Base-by-base conservation (phyloP, 805 yeast genomes). In the Scheffersomyces ergatensis region DNA sequence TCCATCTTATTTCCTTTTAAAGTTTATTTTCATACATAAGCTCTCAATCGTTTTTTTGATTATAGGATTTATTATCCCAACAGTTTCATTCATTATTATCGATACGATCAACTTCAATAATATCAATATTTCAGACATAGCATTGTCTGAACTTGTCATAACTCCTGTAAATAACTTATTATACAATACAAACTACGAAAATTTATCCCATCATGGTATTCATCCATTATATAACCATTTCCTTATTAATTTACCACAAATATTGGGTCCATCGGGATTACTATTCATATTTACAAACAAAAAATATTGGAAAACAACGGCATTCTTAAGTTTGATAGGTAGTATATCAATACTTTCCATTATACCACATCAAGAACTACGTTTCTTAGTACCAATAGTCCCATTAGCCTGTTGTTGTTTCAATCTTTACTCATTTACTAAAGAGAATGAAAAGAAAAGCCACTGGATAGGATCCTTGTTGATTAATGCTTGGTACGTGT, bases 331-430 rank as follows among this genome's bases (percentile, higher is more conserved):
- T 1, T 67, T 83, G 0, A 41, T 77, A 2, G 80, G 96, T 4
- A 95, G 89, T 0, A 20, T 87, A 1, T 4, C 69, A 0, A 40
- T 78, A 3, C 66, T 93, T 20, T 88, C 97, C 0, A 2, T 79
- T 0, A 73, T 89, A 17, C 95, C 95, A 13, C 99, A 93, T 59
- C 99, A 93, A 60, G 99, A 93, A 57, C 70, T 89, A n/a, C 69
- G 99, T 39, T 93, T 93, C 57, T 62, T 95, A 33, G 57, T 82
- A 0, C 98, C 99, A 0, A 55, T 84, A 16, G 66, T 85, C 1
- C 97, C 99, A 0, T 63, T 90, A 9, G 55, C 80, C 7, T 76
- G 82, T 44, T 71, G 82, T 13, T 77, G 86, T 42, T 66, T 80
- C 39, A 79, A 74, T 46, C 63, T 80, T 43, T 66, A 40, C 24